Percentiles rank a stretch among this genome's conserved stretches.
phyloP scores from a whole-genome alignment of 768 basidiomycete species.

The Lentinula guzmanii region DNA sequence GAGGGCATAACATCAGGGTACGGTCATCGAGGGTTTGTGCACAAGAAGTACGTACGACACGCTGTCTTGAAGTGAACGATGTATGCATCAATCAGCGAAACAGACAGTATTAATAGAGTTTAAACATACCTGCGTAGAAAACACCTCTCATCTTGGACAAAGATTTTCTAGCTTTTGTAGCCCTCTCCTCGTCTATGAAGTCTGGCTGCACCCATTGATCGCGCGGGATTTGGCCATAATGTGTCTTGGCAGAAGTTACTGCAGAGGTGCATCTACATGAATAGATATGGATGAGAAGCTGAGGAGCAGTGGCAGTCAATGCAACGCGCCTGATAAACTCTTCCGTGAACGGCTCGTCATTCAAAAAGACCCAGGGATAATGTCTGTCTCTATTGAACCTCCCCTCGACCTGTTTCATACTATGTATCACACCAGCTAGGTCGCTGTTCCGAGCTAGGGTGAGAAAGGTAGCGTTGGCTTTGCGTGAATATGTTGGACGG shows the following conservation, averaged over 20 bases:
- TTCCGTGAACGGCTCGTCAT: neutral
- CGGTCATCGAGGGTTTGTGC: neutral
- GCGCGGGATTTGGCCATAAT: conserved; percentile 1
- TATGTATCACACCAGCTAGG: neutral
- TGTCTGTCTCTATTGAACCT: conserved; percentile 3
- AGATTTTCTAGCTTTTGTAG: neutral
- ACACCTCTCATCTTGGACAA: neutral
- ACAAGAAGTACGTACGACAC: neutral
- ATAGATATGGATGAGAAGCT: neutral
- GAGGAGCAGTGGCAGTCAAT: neutral
- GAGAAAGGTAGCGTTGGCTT: conserved; percentile 3
- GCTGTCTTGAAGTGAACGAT: neutral
- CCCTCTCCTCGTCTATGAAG: conserved; percentile 1
- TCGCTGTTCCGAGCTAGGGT: neutral
- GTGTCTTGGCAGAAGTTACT: neutral
- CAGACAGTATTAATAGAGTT: neutral
- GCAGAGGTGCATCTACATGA: neutral
- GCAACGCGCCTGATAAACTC: neutral
- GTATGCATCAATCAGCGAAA: neutral
- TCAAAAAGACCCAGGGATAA: conserved; percentile 4
- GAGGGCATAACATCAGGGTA: neutral
- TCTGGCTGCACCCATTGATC: conserved; percentile 3
- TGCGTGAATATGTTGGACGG: neutral
- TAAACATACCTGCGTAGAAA: neutral
- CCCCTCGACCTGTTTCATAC: conserved; percentile 2